A percentile compares a stretch with the other conserved stretches of the same genome.
Evolutionary conservation across 2,329 filamentous ascomycete genomes (phyloP).

Genomic region (Cordyceps sp.): DNA sequence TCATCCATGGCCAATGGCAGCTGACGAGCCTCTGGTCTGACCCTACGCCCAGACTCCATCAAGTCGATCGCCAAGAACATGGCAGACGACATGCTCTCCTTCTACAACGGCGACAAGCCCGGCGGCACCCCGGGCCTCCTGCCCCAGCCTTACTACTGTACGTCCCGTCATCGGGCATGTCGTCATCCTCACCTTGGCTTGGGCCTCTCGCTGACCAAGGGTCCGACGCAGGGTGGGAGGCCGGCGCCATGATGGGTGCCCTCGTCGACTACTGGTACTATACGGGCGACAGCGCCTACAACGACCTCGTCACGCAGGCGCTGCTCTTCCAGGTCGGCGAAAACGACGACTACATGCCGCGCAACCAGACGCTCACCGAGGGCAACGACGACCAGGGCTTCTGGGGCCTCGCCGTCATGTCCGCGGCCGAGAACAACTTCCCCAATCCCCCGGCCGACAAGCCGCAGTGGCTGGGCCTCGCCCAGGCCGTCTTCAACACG

Average conservation of each 20-base stretch:
- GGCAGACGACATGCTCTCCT: conserved; percentile 29
- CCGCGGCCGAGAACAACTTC: conserved; percentile 53
- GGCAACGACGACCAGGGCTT: conserved; percentile 66
- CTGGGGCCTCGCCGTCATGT: conserved; percentile 56
- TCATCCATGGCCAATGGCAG: not conserved
- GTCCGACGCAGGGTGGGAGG: conserved; percentile 46
- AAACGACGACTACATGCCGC: conserved; percentile 62
- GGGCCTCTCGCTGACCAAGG: not conserved
- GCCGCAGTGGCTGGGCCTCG: conserved; percentile 55
- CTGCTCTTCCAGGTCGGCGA: conserved; percentile 61
- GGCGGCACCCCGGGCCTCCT: conserved; percentile 34
- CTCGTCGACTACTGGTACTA: conserved; percentile 77
- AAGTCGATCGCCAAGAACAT: conserved; percentile 30
- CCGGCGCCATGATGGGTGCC: conserved; percentile 52
- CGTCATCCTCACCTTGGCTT: no score
- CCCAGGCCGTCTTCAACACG: conserved; percentile 67
- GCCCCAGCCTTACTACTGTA: conserved; percentile 37
- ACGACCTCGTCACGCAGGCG: conserved; percentile 47
- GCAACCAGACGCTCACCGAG: conserved; percentile 49
- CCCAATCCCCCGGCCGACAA: conserved; percentile 35
- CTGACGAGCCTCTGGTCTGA: conserved; percentile 1
- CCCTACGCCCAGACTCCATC: conserved; percentile 26
- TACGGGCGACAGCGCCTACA: conserved; percentile 58
- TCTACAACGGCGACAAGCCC: conserved; percentile 28
- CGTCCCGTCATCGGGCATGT: no score